phyloP scores from a whole-genome alignment of 164 flowering plant genomes.

The Hamamelis virginiana region DNA sequence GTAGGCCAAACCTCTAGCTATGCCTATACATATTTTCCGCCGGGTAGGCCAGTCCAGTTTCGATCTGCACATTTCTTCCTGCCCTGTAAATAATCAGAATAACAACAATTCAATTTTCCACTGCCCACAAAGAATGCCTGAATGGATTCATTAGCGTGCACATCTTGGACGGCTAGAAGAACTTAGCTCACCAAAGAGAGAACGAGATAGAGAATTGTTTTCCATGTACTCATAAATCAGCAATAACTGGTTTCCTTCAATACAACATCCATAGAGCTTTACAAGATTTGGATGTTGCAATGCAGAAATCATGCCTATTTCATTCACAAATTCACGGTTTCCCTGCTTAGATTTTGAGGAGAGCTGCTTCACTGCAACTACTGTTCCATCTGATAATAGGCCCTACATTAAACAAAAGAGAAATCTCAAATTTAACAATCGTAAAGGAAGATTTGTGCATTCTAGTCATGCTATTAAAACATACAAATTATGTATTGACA shows the following conservation, averaged over 20 bases:
- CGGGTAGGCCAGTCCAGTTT: slow-evolving; percentile 68
- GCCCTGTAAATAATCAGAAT: slow-evolving; percentile 28
- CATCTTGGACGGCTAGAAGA: neutral
- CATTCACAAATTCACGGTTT: slow-evolving; percentile 77
- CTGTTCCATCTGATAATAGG: slow-evolving; percentile 58
- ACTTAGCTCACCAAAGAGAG: slow-evolving; percentile 50
- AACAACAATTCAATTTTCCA: neutral
- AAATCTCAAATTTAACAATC: neutral
- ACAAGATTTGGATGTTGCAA: slow-evolving; percentile 79
- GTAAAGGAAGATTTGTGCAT: neutral
- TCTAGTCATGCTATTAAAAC: neutral
- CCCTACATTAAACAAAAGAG: slow-evolving; percentile 43
- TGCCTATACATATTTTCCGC: slow-evolving; percentile 57
- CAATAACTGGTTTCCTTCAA: slow-evolving; percentile 65
- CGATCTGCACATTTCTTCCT: slow-evolving; percentile 19
- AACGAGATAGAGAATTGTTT: slow-evolving; percentile 70
- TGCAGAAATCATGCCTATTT: slow-evolving; percentile 83
- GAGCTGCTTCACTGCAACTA: slow-evolving; percentile 80
- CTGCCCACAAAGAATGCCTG: neutral
- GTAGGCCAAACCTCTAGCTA: slow-evolving; percentile 64
- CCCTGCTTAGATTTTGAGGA: slow-evolving; percentile 87
- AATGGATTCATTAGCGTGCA: neutral
- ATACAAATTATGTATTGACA: neutral
- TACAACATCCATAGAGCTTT: slow-evolving; percentile 73
- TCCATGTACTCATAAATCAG: slow-evolving; percentile 81